These are phyloP conservation scores for Panicum miliaceum DNA, from an alignment of 176 grass and related monocot genomes.

Conservation along the genomic window DNA sequence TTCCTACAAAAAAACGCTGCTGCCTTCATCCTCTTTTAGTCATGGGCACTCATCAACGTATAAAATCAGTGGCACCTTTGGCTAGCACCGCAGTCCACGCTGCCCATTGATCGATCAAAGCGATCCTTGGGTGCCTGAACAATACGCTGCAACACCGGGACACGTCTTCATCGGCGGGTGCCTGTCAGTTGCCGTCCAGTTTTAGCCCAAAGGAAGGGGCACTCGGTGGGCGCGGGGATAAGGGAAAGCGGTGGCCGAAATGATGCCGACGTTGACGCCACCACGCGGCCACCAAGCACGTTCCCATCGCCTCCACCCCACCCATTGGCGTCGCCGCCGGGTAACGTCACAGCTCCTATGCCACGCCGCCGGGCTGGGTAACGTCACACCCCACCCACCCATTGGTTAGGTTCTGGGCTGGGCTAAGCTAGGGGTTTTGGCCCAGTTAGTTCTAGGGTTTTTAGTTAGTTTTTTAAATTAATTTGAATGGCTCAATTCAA, in stretches of 20 bases:
- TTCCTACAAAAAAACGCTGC: neutral
- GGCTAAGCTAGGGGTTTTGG: too few species aligned
- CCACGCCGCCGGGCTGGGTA: too few species aligned
- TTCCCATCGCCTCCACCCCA: neutral
- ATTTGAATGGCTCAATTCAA: too few species aligned
- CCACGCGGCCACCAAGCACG: neutral
- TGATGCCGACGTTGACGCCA: slow-evolving; percentile 40
- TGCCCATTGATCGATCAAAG: neutral
- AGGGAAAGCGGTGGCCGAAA: slow-evolving; percentile 20
- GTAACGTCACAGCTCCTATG: too few species aligned
- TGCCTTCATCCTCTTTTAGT: too few species aligned
- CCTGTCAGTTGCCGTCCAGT: slow-evolving; percentile 31
- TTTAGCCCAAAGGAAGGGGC: slow-evolving; percentile 38
- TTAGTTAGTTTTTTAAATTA: too few species aligned
- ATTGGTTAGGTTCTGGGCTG: too few species aligned
- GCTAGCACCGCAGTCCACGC: neutral
- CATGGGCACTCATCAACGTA: too few species aligned
- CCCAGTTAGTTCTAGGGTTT: too few species aligned
- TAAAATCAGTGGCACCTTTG: neutral
- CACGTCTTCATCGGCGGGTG: slow-evolving; percentile 15
- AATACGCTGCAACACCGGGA: neutral
- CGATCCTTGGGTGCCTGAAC: neutral
- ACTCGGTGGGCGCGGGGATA: neutral
- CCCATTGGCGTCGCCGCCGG: slow-evolving; percentile 16
- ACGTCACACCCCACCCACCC: too few species aligned